Evolutionary conservation across 2,329 filamentous ascomycete genomes (phyloP).

Genomic region (Catunica adiposa): DNA sequence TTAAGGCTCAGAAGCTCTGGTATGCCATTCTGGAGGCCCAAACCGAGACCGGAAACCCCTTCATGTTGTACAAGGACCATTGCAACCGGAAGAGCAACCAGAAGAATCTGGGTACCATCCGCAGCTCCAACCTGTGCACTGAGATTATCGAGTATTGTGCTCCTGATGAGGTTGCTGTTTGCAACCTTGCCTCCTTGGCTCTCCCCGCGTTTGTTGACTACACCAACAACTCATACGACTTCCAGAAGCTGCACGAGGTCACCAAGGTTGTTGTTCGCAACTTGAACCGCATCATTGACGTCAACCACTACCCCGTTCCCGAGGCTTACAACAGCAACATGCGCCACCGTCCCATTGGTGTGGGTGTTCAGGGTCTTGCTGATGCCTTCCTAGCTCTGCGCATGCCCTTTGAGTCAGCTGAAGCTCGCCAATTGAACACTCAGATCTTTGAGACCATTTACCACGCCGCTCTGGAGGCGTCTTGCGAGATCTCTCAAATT

Average conservation of each 20-base stretch:
- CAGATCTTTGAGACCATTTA: slow-evolving; percentile 99
- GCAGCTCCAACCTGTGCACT: slow-evolving; percentile 96
- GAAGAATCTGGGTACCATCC: slow-evolving; percentile 97
- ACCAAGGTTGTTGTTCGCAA: slow-evolving; percentile 84
- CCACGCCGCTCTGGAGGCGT: slow-evolving; percentile 82
- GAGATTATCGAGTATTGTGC: slow-evolving; percentile 97
- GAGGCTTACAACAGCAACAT: slow-evolving; percentile 95
- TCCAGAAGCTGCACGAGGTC: slow-evolving; percentile 91
- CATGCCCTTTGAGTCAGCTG: slow-evolving; percentile 89
- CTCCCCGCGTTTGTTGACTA: slow-evolving; percentile 85
- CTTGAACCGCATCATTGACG: slow-evolving; percentile 85
- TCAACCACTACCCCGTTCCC: slow-evolving; percentile 94
- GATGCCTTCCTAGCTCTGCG: slow-evolving; percentile 96
- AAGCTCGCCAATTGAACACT: slow-evolving; percentile 85
- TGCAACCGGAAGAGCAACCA: slow-evolving; percentile 99
- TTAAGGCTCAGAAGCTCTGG: slow-evolving; percentile 98
- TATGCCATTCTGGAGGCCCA: slow-evolving; percentile 96
- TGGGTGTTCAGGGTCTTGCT: slow-evolving; percentile 93
- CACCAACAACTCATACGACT: slow-evolving; percentile 72
- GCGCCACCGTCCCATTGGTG: slow-evolving; percentile 86
- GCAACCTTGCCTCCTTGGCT: slow-evolving; percentile 89
- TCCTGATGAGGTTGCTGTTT: slow-evolving; percentile 95
- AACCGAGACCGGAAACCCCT: slow-evolving; percentile 96
- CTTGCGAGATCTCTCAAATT: slow-evolving; percentile 68
- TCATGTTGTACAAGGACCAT: slow-evolving; percentile 98